Base-by-base conservation (phyloP, 2,329 filamentous ascomycete species). In the Claviceps humidiphila region DNA sequence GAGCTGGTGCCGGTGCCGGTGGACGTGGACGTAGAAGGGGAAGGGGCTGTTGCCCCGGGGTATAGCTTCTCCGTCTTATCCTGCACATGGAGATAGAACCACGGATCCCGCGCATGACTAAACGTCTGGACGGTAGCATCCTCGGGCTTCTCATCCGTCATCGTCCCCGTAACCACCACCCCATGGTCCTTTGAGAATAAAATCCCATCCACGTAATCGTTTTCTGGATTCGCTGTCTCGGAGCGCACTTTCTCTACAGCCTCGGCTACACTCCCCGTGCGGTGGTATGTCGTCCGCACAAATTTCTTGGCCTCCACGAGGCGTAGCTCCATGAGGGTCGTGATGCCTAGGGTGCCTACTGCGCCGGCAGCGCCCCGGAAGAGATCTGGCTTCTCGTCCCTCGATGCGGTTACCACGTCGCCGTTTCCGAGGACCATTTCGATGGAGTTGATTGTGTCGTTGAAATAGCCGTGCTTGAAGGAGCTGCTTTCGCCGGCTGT, bases 141-240 rank as follows among this genome's bases (percentile, higher is more conserved):
- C 2, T 60, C 57, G 3, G 73, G 73, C 24, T 70, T 66, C 5
- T 75, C 71, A 58, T 87, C 72, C 1, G 76, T 80, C 60, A 87
- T 67, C 53, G 71, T 70, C 2, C 85, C 85, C 5, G 78, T 79
- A 64, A 87, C 75, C 56, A 89, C 68, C n/a, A 84, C 80, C 26
- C 83, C 83, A 57, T 79, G 77, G 56, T 74, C 69, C 53, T 73
- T 72, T 14, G 75, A 74, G 64, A 78, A 88, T 53, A 87, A 66
- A 50, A 88, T 87, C 22, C 83, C 85, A 59, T 89, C 86, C 26
- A 90, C 77, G 61, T 87, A 90, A 61, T 88, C 84, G 57, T 77
- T 77, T 43, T 64, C 67, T 9, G 65, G 61, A 53, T 66, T 65
- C 5, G 57, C 59, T 20, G 72, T 69, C 61, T 74, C 74, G 49